Evolutionary conservation across 768 basidiomycete species (phyloP).

Genomic region (Pleurotus tuoliensis): DNA sequence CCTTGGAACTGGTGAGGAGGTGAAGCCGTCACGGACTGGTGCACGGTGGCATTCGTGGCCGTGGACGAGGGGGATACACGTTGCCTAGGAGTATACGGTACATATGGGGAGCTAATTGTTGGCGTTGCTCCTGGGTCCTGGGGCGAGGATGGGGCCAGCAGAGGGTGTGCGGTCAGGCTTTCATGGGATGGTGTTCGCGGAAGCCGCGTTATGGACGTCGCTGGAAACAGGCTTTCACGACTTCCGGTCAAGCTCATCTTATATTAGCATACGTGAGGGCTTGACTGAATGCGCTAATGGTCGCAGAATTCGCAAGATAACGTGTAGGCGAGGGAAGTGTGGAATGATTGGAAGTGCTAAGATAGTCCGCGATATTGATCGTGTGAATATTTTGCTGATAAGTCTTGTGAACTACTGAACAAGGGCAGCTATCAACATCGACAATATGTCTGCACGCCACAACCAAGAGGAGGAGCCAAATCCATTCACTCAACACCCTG

Average conservation of each 20-base stretch:
- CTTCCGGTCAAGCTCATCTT: slow-evolving; percentile 28
- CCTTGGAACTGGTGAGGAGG: slow-evolving; percentile 46
- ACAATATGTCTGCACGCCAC: background rate
- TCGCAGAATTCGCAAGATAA: too few species aligned
- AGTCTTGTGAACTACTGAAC: too few species aligned
- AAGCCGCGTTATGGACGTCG: slow-evolving; percentile 51
- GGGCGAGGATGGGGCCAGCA: slow-evolving; percentile 42
- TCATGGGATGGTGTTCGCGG: slow-evolving; percentile 48
- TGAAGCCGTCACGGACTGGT: slow-evolving; percentile 33
- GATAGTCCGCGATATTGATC: too few species aligned
- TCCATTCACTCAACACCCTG: slow-evolving; percentile 9
- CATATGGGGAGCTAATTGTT: slow-evolving; percentile 43
- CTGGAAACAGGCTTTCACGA: slow-evolving; percentile 38
- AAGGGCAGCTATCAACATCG: background rate
- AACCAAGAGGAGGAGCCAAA: slow-evolving; percentile 6
- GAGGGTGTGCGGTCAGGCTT: slow-evolving; percentile 56
- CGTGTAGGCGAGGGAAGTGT: too few species aligned
- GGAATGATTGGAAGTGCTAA: too few species aligned
- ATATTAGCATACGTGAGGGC: background rate
- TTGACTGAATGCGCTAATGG: too few species aligned
- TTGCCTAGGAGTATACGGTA: slow-evolving; percentile 76
- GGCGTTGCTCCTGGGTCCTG: slow-evolving; percentile 24
- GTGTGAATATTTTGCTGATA: too few species aligned
- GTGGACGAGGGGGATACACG: slow-evolving; percentile 42
- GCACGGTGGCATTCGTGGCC: slow-evolving; percentile 45